Conservation (phyloP, 2,329 filamentous ascomycete genomes). For the Lomentospora prolificans region DNA sequence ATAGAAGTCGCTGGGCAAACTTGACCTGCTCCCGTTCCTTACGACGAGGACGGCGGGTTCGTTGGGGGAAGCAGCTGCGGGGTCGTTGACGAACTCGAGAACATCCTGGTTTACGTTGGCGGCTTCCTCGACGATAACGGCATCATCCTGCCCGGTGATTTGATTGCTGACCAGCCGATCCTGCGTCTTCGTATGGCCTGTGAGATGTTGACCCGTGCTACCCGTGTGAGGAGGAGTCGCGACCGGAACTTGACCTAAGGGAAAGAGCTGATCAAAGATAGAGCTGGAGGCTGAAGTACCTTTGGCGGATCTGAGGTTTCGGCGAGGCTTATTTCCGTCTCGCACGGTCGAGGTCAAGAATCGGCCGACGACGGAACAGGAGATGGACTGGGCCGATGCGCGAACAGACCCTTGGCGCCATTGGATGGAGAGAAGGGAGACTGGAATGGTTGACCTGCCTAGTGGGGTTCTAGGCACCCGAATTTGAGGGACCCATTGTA, state of each 20-base stretch:
- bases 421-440: constrained; percentile 1
- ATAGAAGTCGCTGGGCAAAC: constrained; percentile 61
- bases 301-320: not conserved
- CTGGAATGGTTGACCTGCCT: not conserved
- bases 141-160: not conserved
- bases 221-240: not conserved
- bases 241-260: not conserved
- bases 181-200: not conserved
- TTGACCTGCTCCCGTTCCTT: constrained; percentile 44
- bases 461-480: constrained; percentile 2
- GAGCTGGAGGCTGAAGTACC: constrained; percentile 3
- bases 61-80: constrained; percentile 13
- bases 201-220: not conserved
- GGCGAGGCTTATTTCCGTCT: not conserved
- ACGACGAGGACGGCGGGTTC: constrained; percentile 41
- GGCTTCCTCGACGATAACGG: not conserved
- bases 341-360: constrained; percentile 6
- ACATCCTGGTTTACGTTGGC: constrained; percentile 8
- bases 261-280: constrained; percentile 8
- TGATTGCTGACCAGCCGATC: not conserved
- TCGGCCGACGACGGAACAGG: constrained; percentile 2
- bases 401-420: too few species aligned
- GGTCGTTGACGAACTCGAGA: not conserved
- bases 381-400: not conserved
- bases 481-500: constrained; percentile 7